Conservation (phyloP, 2,329 filamentous ascomycete species). For the Thielaviopsis ethacetica region DNA sequence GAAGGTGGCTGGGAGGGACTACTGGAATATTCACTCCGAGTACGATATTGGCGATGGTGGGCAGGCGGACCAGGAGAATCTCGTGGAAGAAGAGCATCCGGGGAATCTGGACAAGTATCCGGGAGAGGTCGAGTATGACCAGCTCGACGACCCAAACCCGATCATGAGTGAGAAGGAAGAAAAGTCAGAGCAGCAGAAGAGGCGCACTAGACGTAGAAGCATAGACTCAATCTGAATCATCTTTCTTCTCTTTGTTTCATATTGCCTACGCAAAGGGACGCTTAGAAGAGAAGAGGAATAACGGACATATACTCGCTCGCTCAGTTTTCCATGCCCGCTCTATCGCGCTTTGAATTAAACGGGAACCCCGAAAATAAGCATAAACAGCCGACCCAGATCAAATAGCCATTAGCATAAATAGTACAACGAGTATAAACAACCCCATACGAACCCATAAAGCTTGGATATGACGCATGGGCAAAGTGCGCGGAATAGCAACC, state of each 20-base stretch:
- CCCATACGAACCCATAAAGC: no score
- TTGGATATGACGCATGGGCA: no score
- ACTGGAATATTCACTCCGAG: neutral
- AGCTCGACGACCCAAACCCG: neutral
- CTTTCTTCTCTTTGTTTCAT: no score
- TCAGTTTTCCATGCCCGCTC: no score
- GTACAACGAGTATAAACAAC: no score
- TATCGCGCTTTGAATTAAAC: no score
- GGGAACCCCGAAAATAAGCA: no score
- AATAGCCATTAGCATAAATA: no score
- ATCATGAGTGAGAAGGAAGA: neutral
- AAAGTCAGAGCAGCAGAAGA: neutral
- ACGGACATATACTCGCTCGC: no score
- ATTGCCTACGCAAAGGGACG: slow-evolving; percentile 11
- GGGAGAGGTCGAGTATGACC: neutral
- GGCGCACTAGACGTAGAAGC: neutral
- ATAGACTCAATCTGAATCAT: neutral
- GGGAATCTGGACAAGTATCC: neutral
- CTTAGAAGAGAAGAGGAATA: no score
- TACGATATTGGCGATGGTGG: neutral
- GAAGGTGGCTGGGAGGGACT: neutral
- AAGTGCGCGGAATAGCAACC: no score
- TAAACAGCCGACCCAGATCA: no score
- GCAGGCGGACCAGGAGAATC: neutral
- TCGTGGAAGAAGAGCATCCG: neutral